Conservation (phyloP, 1,284 basidiomycete genomes). For the Pisolithus thermaeus region DNA sequence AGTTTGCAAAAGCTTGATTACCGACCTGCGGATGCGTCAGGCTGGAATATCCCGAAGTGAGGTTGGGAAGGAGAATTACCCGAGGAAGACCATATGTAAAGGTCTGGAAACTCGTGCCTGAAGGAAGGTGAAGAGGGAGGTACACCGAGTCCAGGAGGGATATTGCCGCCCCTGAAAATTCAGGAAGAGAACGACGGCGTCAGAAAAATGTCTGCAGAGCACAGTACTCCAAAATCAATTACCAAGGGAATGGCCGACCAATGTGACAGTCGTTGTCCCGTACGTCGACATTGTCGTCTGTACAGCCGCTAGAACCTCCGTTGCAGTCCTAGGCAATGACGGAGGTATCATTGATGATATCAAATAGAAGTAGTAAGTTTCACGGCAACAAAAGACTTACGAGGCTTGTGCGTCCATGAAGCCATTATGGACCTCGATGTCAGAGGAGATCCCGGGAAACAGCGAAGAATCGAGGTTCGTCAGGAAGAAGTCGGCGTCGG, state of each 20-base stretch:
- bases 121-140: constrained; percentile 32
- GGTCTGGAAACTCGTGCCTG: constrained; percentile 24
- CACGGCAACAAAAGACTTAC: constrained; percentile 17
- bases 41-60: background rate
- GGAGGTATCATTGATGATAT: background rate
- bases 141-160: constrained; percentile 43
- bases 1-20: constrained; percentile 55
- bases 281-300: constrained; percentile 25
- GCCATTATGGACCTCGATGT: constrained; percentile 52
- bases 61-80: constrained; percentile 26
- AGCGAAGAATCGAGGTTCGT: constrained; percentile 37
- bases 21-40: constrained; percentile 39
- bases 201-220: background rate
- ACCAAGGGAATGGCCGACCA: constrained; percentile 40
- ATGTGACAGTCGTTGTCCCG: constrained; percentile 26
- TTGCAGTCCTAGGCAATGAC: constrained; percentile 27
- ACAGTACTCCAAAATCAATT: background rate
- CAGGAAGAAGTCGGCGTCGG: constrained; percentile 45
- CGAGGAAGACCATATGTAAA: constrained; percentile 56
- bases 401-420: constrained; percentile 41
- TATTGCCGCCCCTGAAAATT: constrained; percentile 40
- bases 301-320: constrained; percentile 33
- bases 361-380: background rate
- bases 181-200: background rate
- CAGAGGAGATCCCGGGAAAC: constrained; percentile 51